These are phyloP conservation scores for Rhodotorula sp. DNA, from an alignment of 1,284 basidiomycete species.

Conservation along the genomic window DNA sequence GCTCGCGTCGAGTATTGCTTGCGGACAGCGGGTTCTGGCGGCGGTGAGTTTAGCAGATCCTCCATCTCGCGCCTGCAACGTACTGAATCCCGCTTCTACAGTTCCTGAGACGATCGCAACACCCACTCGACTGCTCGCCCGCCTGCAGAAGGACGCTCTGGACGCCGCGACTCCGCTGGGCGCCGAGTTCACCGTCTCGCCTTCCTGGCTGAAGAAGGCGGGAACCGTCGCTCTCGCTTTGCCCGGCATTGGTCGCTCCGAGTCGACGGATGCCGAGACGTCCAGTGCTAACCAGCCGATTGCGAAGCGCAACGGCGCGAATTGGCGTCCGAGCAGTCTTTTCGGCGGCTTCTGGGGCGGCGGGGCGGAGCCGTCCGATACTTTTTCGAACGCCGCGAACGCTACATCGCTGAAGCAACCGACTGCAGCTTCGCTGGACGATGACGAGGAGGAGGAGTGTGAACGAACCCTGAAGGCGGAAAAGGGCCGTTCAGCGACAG, in stretches of 20 bases:
- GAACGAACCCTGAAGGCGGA: conserved; percentile 37
- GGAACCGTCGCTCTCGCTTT: conserved; percentile 47
- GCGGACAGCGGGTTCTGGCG: not conserved
- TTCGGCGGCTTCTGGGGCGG: conserved; percentile 36
- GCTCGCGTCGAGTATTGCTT: conserved; percentile 47
- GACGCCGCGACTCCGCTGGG: not conserved
- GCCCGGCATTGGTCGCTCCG: not conserved
- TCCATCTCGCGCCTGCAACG: not conserved
- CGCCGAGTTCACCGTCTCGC: conserved; percentile 44
- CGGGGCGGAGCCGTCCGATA: not conserved
- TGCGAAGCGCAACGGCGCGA: conserved; percentile 9
- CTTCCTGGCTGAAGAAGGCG: conserved; percentile 46
- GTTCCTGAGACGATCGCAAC: conserved; percentile 8
- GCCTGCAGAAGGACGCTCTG: conserved; percentile 5
- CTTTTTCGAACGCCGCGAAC: not conserved
- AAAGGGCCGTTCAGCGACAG: not conserved
- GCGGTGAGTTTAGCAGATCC: not conserved
- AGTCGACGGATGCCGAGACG: not conserved
- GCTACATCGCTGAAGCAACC: no score
- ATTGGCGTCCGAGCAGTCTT: conserved; percentile 38
- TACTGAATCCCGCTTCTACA: not conserved
- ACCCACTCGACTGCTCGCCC: conserved; percentile 15
- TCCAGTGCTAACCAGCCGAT: not conserved
- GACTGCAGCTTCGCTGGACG: not conserved
- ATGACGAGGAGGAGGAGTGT: conserved; percentile 30